A percentile compares a stretch with the other conserved stretches of the same genome.
Evolutionary conservation across 2,329 filamentous ascomycete species (phyloP).

Genomic region (Biscogniauxia marginata): DNA sequence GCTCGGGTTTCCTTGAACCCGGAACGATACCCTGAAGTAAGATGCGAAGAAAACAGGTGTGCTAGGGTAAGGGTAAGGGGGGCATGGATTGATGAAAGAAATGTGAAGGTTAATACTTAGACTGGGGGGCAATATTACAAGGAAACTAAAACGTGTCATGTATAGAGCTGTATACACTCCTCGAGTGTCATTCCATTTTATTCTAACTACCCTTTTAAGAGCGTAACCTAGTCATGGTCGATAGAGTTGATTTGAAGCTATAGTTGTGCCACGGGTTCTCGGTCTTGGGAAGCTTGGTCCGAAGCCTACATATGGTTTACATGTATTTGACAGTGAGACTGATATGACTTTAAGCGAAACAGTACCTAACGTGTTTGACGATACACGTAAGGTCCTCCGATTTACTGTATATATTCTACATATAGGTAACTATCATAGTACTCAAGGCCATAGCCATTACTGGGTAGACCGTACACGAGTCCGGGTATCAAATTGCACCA

Average conservation of each 20-base stretch:
- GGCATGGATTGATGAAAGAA: neutral
- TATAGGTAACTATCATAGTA: neutral
- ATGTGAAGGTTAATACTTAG: neutral
- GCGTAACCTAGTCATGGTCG: neutral
- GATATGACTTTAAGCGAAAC: no score
- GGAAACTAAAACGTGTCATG: neutral
- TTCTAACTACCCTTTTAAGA: neutral
- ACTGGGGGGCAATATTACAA: neutral
- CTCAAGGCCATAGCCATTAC: neutral
- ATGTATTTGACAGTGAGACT: neutral
- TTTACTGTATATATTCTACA: neutral
- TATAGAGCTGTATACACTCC: neutral
- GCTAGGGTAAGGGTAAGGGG: neutral
- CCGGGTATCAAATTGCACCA: neutral
- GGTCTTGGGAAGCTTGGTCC: neutral
- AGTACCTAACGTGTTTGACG: no score
- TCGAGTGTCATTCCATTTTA: neutral
- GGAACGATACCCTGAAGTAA: constrained; percentile 11
- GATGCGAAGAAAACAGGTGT: neutral
- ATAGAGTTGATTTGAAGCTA: neutral
- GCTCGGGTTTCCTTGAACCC: constrained; percentile 9
- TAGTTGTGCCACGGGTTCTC: neutral
- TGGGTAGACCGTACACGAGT: neutral
- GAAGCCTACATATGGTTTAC: neutral
- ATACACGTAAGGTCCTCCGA: no score